Conservation (phyloP, 352 stramenopile species). For the Pythium volutum region DNA sequence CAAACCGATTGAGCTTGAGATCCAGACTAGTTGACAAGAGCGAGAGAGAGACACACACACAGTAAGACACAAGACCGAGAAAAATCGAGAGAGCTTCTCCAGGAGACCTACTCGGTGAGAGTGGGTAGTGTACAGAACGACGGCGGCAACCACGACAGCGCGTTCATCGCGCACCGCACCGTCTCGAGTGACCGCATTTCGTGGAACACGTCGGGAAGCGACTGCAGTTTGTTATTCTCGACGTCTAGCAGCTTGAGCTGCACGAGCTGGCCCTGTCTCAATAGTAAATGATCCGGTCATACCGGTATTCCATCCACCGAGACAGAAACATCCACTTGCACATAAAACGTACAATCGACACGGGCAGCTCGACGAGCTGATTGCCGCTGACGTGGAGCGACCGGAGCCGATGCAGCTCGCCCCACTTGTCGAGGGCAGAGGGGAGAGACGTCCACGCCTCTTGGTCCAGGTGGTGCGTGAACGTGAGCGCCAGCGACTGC, state of each 20-base stretch:
- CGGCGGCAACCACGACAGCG: slow-evolving; percentile 39
- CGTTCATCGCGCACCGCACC: slow-evolving; percentile 59
- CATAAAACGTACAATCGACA: slow-evolving; percentile 50
- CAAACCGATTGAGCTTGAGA: slow-evolving; percentile 70
- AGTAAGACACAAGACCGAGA: no score
- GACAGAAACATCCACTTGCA: slow-evolving; percentile 3
- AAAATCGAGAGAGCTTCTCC: no score
- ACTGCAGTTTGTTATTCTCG: slow-evolving; percentile 67
- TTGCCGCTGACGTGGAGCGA: slow-evolving; percentile 55
- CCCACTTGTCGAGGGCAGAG: slow-evolving; percentile 48
- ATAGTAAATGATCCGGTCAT: not conserved
- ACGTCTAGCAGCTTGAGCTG: slow-evolving; percentile 55
- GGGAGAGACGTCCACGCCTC: slow-evolving; percentile 38
- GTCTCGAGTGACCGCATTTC: slow-evolving; percentile 43
- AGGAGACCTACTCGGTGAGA: slow-evolving; percentile 51
- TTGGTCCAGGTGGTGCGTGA: slow-evolving; percentile 44
- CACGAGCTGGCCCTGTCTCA: slow-evolving; percentile 47
- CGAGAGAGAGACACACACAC: not conserved
- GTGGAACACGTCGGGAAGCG: slow-evolving; percentile 53
- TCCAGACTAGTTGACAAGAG: slow-evolving; percentile 36
- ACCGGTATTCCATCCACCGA: slow-evolving; percentile 7
- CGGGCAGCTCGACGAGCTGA: slow-evolving; percentile 53
- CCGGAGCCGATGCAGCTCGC: slow-evolving; percentile 40
- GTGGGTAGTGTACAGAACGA: slow-evolving; percentile 48
- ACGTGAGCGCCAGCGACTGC: slow-evolving; percentile 39